Evolutionary conservation across 768 basidiomycete genomes (phyloP), one percentile per base, ranked within the genome.

Genomic region (Hericium rajendrae): DNA sequence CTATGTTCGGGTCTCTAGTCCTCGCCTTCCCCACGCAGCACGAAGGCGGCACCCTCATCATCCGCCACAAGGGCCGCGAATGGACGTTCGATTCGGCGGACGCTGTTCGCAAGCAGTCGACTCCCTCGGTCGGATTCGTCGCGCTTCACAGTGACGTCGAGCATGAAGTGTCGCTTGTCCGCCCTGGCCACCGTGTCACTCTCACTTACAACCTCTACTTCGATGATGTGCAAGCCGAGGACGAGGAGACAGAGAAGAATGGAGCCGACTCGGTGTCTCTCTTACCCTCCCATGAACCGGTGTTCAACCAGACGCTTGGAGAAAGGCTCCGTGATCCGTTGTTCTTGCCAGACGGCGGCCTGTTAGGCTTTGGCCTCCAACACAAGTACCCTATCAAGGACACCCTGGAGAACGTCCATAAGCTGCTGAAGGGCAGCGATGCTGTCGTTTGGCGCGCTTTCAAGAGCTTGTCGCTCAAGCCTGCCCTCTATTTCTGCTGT

Each of bases 11-110:
- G 1, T 80, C 80, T 2, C 71, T 83, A 8, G 74, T 82, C 2
- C 61, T 82, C 38, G 71, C 77, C n/a, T 71, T 79, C 53, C 78
- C 79, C 16, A 74, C 74, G 0, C 22, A 59, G 0, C 74, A 81
- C 60, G 67, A 75, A 55, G 79, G 40, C 40, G 40, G 40, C 1
- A 18, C 40, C 15, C 40, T 41, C 40, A 41, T 41, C 40, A 13
- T 41, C 18, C 40, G 40, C 18, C 40, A 41, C 18, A 18, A 18
- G 15, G 40, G 40, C 40, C 40, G 18, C 15, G 40, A 41, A 41
- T 41, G 40, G 40, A 8, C 40, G 13, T 41, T 41, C 40, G 40
- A 41, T 18, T 41, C 40, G 13, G 40, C 40, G 15, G 40, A 41
- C 16, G 53, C 62, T 3, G 54, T 73, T 15, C 51, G 57, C 1